Base-by-base conservation (phyloP, 108 stramenopile species). In the Skeletonema tropicum region DNA sequence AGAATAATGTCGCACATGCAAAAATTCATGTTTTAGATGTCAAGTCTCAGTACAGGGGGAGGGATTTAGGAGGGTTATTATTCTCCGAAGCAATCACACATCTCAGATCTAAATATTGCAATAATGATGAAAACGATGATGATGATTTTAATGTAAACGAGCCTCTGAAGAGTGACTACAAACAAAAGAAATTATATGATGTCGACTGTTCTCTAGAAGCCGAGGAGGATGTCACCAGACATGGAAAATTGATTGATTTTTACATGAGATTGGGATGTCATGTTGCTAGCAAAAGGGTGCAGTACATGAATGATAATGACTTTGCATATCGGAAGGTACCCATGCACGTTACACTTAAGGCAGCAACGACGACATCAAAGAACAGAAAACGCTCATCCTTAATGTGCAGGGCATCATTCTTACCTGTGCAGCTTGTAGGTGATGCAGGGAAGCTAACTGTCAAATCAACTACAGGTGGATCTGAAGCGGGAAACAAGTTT, bases 241-340 rank as follows among this genome's bases (percentile, higher is more conserved):
- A 89, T 57, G 74, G 86, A 61, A 87, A 86, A 49, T 76, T 92
- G 29, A 77, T 89, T 21, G 23, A 33, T 14, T 92, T 89, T 57
- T 92, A 92, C 68, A 60, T 83, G 70, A 61, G 66, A 11, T 64
- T 89, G 36, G 90, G 90, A n/a, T 89, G 79, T 41, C 38, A 48
- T 23, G 71, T 86, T 23, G 84, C 76, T 45, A 63, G 75, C 13
- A 83, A 83, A 13, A 86, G 82, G 63, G 64, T 85, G 15, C 78
- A 82, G 21, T 89, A 85, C 57, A 64, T 92, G 39, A 88, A 86
- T 57, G 87, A 89, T 58, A 89, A 89, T 62, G 90, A 92, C 66
- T 80, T 83, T 19, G 86, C 76, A 0, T 92, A 89, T 57, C 83
- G 88, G 9, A 92, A 85, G 68, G 60, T 92, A 21, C 85, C 87